A percentile compares a stretch with the other conserved stretches of the same genome.
Conservation (phyloP, 2,329 filamentous ascomycete species). For the Pseudovirgaria hyperparasitica region DNA sequence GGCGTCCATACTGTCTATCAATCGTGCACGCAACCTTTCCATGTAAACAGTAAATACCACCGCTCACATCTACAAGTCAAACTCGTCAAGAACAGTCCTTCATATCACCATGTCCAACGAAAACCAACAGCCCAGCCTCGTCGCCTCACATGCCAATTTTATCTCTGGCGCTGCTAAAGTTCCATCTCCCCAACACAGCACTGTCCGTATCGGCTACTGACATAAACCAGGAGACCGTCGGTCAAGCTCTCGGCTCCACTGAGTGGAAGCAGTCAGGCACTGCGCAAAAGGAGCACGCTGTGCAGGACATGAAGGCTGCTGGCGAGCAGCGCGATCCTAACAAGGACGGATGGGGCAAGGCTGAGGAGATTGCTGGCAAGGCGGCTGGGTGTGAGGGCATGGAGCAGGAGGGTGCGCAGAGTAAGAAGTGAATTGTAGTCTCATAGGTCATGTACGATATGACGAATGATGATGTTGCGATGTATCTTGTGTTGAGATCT, state of each 20-base stretch:
- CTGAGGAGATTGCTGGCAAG: slow-evolving; percentile 52
- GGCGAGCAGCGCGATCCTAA: slow-evolving; percentile 42
- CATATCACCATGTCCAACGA: no score
- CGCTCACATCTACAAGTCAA: no score
- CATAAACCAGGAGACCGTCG: slow-evolving; percentile 40
- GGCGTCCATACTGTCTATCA: no score
- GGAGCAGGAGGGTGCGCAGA: slow-evolving; percentile 48
- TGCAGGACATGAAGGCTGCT: slow-evolving; percentile 50
- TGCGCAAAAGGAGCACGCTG: slow-evolving; percentile 49
- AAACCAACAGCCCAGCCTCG: slow-evolving; percentile 42
- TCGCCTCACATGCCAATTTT: slow-evolving; percentile 53
- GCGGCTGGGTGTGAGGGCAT: slow-evolving; percentile 57
- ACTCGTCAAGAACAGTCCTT: no score
- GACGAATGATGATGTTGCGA: no score
- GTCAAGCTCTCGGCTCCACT: slow-evolving; percentile 47
- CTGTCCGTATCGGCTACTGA: slow-evolving; percentile 1
- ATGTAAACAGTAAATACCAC: no score
- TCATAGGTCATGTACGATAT: no score
- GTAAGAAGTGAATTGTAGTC: no score
- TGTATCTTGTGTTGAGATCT: no score
- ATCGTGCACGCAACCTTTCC: no score
- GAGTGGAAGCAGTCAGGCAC: slow-evolving; percentile 53
- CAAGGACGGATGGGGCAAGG: slow-evolving; percentile 45
- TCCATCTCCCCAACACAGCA: slow-evolving; percentile 9
- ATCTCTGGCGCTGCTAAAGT: slow-evolving; percentile 57